These are phyloP conservation scores for Xylariaceae sp. DNA, from an alignment of 2,329 filamentous ascomycete genomes.

Conservation along the genomic window DNA sequence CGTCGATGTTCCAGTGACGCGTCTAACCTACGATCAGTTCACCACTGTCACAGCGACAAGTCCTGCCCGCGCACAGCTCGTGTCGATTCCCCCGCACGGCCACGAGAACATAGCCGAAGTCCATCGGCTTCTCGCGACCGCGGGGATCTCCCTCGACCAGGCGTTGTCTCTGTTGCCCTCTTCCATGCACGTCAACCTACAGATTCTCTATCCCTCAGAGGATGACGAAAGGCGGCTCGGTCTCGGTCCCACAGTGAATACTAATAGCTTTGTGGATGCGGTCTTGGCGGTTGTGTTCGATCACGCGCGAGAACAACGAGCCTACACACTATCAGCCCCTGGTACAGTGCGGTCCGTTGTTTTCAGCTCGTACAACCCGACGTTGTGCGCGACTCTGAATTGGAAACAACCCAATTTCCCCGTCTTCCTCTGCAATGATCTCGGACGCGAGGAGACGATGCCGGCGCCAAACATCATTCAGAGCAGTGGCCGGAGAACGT, in stretches of 20 bases:
- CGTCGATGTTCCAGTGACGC: conserved; percentile 81
- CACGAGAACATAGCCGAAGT: conserved; percentile 66
- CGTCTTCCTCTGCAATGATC: conserved; percentile 92
- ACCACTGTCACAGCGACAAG: conserved; percentile 56
- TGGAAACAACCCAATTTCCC: conserved; percentile 99
- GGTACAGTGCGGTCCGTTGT: conserved; percentile 85
- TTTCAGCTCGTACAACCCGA: conserved; percentile 91
- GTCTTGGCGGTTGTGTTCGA: conserved; percentile 89
- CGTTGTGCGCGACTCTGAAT: conserved; percentile 91
- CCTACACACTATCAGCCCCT: conserved; percentile 67
- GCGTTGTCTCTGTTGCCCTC: conserved; percentile 77
- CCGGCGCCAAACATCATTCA: conserved; percentile 47
- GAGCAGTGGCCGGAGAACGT: conserved; percentile 73
- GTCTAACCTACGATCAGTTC: conserved; percentile 78
- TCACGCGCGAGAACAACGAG: conserved; percentile 75
- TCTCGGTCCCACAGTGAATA: conserved; percentile 77
- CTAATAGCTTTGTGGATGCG: conserved; percentile 85
- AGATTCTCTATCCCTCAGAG: conserved; percentile 82
- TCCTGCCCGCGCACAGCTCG: conserved; percentile 52
- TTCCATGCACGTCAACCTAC: conserved; percentile 88
- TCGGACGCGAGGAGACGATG: conserved; percentile 68
- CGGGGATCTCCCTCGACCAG: conserved; percentile 80
- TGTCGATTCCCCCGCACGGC: conserved; percentile 53
- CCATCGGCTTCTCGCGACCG: conserved; percentile 74
- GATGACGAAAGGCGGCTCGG: conserved; percentile 74